phyloP scores from a whole-genome alignment of 2,329 filamentous ascomycete genomes.

The Botrytis sinoallii region DNA sequence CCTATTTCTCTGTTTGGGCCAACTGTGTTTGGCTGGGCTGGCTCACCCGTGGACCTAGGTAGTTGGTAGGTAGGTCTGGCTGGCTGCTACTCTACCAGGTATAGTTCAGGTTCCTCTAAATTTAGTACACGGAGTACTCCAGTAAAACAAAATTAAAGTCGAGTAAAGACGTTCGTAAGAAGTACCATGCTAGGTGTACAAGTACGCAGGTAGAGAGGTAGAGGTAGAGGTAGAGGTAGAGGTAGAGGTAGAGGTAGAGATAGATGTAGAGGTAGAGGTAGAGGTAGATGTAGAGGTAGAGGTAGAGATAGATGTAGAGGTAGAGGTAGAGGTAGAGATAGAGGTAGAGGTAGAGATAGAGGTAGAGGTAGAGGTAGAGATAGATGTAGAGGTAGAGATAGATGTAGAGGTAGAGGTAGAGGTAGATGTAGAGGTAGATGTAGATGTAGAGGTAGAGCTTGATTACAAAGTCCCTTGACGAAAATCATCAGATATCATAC shows the following conservation, averaged over 20 bases:
- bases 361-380: too few species aligned
- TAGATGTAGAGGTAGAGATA: too few species aligned
- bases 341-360: too few species aligned
- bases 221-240: too few species aligned
- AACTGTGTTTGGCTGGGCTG: not conserved
- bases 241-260: too few species aligned
- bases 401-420: too few species aligned
- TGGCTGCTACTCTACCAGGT: not conserved
- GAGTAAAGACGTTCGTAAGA: not conserved
- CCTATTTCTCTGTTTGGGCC: not conserved
- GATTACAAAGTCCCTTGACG: not conserved
- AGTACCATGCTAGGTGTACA: not conserved
- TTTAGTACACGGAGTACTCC: conserved; percentile 2
- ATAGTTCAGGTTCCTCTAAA: conserved; percentile 13
- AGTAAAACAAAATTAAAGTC: not conserved
- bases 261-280: too few species aligned
- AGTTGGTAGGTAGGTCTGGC: not conserved
- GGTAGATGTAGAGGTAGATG: too few species aligned
- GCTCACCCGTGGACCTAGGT: not conserved
- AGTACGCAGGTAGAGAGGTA: not conserved
- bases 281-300: too few species aligned
- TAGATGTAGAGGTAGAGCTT: not conserved
- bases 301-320: too few species aligned
- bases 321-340: too few species aligned
- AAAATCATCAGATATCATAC: not conserved